Percentiles rank a stretch among this genome's conserved stretches.
Evolutionary conservation across 371 early-diverging fungal species (phyloP).

Genomic region (Rhizopus stolonifer): DNA sequence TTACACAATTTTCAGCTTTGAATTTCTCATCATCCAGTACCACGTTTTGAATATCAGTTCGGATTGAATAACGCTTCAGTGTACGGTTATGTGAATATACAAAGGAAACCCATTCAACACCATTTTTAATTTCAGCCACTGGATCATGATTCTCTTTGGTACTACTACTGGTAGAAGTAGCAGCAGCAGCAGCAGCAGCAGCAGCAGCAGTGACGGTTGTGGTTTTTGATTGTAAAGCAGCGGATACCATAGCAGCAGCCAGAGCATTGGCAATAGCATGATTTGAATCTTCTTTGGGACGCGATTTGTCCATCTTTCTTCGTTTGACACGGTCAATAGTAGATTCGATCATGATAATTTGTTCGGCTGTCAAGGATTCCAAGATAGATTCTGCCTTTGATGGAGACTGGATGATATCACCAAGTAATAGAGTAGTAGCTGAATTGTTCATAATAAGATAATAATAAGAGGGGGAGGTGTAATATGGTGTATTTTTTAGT

Average conservation of each 20-base stretch:
- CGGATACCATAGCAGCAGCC: conserved; percentile 35
- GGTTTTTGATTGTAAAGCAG: conserved; percentile 19
- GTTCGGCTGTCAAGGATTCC: conserved; percentile 39
- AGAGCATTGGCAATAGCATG: conserved; percentile 33
- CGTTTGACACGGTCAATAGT: conserved; percentile 41
- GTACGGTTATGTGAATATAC: conserved; percentile 66
- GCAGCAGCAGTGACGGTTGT: conserved; percentile 10
- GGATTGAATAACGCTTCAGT: conserved; percentile 69
- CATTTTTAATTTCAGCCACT: conserved; percentile 51
- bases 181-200: conserved; percentile 5
- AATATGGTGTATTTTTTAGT: conserved; percentile 4
- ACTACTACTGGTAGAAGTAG: conserved; percentile 1
- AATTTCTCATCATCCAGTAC: conserved; percentile 68
- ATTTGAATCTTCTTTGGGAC: conserved; percentile 17
- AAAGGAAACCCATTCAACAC: conserved; percentile 74
- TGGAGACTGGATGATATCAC: conserved; percentile 43
- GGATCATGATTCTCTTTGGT: conserved; percentile 33
- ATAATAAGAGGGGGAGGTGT: conserved; percentile 10
- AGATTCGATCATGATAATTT: conserved; percentile 40
- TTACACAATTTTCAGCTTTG: conserved; percentile 78
- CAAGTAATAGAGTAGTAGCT: conserved; percentile 24
- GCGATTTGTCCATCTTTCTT: conserved; percentile 32
- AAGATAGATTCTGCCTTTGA: conserved; percentile 41
- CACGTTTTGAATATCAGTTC: conserved; percentile 83
- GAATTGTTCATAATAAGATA: conserved; percentile 6